Percentiles rank a stretch among this genome's conserved stretches.
These are phyloP conservation scores for Silybum marianum DNA, from an alignment of 129 eudicot genomes.

Conservation along the genomic window DNA sequence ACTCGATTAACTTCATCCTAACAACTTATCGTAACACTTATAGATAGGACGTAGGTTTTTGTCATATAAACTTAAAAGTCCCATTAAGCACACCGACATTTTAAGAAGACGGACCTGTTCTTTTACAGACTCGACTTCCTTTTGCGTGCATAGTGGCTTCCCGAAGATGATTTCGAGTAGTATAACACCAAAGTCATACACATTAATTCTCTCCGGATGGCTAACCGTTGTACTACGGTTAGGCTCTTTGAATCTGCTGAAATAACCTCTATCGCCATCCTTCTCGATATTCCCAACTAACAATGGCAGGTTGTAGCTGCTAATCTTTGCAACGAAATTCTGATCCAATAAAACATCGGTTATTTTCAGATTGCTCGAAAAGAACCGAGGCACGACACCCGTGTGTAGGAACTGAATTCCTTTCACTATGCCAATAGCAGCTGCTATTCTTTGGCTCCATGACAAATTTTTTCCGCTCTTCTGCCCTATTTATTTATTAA, in stretches of 20 bases:
- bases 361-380: conserved; percentile 65
- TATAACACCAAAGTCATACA: conserved; percentile 80
- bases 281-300: conserved; percentile 48
- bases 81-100: neutral
- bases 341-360: conserved; percentile 81
- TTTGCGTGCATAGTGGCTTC: conserved; percentile 43
- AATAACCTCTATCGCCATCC: conserved; percentile 42
- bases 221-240: conserved; percentile 45
- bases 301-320: conserved; percentile 78
- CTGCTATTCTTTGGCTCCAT: conserved; percentile 83
- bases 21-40: no score
- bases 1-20: no score
- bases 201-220: conserved; percentile 60
- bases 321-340: conserved; percentile 67
- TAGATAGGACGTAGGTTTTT: no score
- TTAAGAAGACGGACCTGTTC: conserved; percentile 44
- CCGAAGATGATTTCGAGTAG: conserved; percentile 71
- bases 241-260: conserved; percentile 50
- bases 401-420: conserved; percentile 89
- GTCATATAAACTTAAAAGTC: no score
- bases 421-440: conserved; percentile 80
- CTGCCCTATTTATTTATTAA: conserved; percentile 33
- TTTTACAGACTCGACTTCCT: conserved; percentile 50
- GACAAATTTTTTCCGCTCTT: conserved; percentile 40
- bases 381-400: conserved; percentile 66